Evolutionary conservation across 306 rosid species (phyloP).

Genomic region (Comarum palustre): DNA sequence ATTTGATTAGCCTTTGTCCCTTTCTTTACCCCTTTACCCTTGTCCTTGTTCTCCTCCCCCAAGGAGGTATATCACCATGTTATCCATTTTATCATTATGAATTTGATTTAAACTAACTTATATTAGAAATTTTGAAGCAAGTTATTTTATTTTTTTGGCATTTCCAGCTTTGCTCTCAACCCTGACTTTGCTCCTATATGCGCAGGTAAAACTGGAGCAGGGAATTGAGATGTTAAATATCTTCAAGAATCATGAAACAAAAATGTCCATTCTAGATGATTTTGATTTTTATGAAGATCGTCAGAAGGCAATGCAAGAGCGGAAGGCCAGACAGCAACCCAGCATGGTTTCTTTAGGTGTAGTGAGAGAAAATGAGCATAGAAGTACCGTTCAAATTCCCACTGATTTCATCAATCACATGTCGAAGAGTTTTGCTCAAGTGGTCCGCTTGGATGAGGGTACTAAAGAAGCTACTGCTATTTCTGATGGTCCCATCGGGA

Average conservation of each 20-base stretch:
- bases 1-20: neutral
- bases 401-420: conserved; percentile 70
- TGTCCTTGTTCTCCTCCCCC: neutral
- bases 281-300: conserved; percentile 80
- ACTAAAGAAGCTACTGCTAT: conserved; percentile 42
- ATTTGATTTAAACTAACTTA: neutral
- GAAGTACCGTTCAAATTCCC: conserved; percentile 37
- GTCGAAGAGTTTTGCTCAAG: conserved; percentile 79
- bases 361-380: conserved; percentile 57
- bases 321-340: conserved; percentile 69
- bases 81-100: neutral
- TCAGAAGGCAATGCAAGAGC: conserved; percentile 79
- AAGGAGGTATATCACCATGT: neutral
- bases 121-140: neutral
- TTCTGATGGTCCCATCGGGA: conserved; percentile 39
- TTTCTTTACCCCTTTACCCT: neutral
- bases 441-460: conserved; percentile 65
- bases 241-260: conserved; percentile 69
- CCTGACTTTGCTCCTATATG: neutral
- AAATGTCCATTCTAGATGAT: conserved; percentile 72
- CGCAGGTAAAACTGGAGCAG: conserved; percentile 70
- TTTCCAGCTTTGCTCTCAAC: neutral
- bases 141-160: neutral
- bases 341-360: conserved; percentile 46
- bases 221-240: conserved; percentile 74